A percentile compares a stretch with the other conserved stretches of the same genome.
phyloP scores from a whole-genome alignment of 164 flowering plant species.

The Vitis cinerea region DNA sequence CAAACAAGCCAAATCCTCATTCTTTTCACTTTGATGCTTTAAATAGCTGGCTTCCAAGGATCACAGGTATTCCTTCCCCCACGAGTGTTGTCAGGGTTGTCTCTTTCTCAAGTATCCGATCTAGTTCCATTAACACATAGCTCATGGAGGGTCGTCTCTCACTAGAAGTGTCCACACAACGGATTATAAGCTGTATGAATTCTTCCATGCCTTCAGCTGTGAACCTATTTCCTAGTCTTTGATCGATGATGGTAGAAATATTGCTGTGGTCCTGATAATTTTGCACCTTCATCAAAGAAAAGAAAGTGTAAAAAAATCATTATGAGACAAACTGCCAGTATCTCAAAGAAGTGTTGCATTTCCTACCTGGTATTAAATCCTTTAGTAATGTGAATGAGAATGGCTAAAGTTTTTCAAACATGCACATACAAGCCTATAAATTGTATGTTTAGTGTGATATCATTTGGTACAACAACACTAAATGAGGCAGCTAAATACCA shows the following conservation, averaged over 20 bases:
- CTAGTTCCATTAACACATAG: conserved; percentile 63
- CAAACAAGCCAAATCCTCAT: conserved; percentile 8
- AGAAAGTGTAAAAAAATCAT: background rate
- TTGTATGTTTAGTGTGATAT: background rate
- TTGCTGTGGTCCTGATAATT: conserved; percentile 41
- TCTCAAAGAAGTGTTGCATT: too few relatives aligned
- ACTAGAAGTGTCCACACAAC: conserved; percentile 66
- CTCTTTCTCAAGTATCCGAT: conserved; percentile 74
- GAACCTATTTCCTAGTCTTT: conserved; percentile 62
- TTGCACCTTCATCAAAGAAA: conserved; percentile 50
- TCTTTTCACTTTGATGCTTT: conserved; percentile 43
- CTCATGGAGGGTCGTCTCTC: conserved; percentile 78
- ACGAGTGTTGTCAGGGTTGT: conserved; percentile 70
- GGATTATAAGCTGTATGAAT: conserved; percentile 45
- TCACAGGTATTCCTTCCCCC: conserved; percentile 88
- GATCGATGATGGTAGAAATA: conserved; percentile 55
- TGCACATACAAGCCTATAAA: background rate
- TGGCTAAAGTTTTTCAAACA: background rate
- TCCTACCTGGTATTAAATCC: too few relatives aligned
- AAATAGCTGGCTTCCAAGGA: conserved; percentile 83
- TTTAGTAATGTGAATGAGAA: background rate
- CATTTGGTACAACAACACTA: background rate
- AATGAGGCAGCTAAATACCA: conserved; percentile 45
- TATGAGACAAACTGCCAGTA: background rate
- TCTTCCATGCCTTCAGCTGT: conserved; percentile 86